Percentiles rank a stretch among this genome's conserved stretches.
phyloP scores from a whole-genome alignment of 192 early-diverging fungal genomes.

The Geranomyces variabilis region DNA sequence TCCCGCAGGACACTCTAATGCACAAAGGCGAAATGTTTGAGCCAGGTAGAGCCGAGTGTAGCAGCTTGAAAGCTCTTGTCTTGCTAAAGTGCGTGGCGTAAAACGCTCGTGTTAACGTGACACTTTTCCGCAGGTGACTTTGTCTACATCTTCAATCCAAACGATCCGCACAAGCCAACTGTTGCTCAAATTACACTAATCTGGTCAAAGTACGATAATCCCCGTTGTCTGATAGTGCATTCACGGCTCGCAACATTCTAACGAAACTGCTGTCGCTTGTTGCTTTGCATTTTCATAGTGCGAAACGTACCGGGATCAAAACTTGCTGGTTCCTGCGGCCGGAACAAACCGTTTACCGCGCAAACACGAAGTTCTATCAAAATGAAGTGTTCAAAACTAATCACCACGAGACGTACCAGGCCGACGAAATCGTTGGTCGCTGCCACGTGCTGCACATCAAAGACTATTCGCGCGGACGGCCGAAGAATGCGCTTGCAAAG shows the following conservation, averaged over 20 bases:
- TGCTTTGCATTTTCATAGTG: not conserved
- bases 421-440: slow-evolving; percentile 59
- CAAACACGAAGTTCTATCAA: slow-evolving; percentile 58
- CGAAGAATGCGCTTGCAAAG: slow-evolving; percentile 44
- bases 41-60: not conserved
- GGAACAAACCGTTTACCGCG: slow-evolving; percentile 67
- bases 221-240: not conserved
- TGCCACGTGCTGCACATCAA: slow-evolving; percentile 64
- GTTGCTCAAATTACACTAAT: slow-evolving; percentile 61
- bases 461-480: slow-evolving; percentile 61
- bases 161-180: slow-evolving; percentile 61
- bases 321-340: slow-evolving; percentile 68
- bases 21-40: not conserved
- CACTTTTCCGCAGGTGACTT: slow-evolving; percentile 55
- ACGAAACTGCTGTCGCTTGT: slow-evolving; percentile 27
- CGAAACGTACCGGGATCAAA: slow-evolving; percentile 40
- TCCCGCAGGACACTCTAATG: not conserved
- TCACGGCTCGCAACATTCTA: no score
- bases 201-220: slow-evolving; percentile 32
- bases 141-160: slow-evolving; percentile 63
- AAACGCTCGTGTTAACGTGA: no score
- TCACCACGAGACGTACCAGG: slow-evolving; percentile 53
- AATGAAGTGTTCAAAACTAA: slow-evolving; percentile 72
- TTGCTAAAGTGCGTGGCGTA: no score
- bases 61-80: no score